Conservation (phyloP, 164 flowering plant genomes). For the Magnolia kwangsiensis region DNA sequence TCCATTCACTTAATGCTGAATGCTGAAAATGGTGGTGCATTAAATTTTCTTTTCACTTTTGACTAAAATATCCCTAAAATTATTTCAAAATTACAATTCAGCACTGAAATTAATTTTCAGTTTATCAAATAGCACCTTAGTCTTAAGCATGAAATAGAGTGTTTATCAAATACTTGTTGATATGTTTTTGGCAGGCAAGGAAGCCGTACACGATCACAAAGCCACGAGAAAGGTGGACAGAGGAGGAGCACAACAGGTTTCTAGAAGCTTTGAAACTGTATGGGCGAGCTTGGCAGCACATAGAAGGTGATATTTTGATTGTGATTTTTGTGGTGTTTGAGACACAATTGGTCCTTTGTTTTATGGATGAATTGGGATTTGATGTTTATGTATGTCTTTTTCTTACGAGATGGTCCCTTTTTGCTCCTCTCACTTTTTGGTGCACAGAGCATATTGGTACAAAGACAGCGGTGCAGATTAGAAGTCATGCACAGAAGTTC, state of each 20-base stretch:
- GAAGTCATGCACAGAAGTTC: slow-evolving; percentile 99
- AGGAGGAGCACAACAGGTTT: slow-evolving; percentile 91
- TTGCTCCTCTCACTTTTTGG: slow-evolving; percentile 15
- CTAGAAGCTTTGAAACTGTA: slow-evolving; percentile 87
- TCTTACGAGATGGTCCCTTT: neutral
- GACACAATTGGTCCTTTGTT: slow-evolving; percentile 7
- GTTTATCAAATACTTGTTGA: neutral
- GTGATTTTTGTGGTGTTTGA: neutral
- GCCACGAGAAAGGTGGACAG: slow-evolving; percentile 96
- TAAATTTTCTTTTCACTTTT: too few relatives aligned
- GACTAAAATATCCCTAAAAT: too few relatives aligned
- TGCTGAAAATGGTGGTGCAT: too few relatives aligned
- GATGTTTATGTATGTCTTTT: too few relatives aligned
- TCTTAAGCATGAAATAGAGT: too few relatives aligned
- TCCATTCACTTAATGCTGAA: too few relatives aligned
- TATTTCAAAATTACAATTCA: too few relatives aligned
- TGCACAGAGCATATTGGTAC: slow-evolving; percentile 91
- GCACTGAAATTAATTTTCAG: too few relatives aligned
- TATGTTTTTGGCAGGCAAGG: slow-evolving; percentile 50
- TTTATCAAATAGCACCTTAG: too few relatives aligned
- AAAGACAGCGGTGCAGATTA: slow-evolving; percentile 96
- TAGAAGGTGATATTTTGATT: slow-evolving; percentile 59
- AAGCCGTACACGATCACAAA: slow-evolving; percentile 93
- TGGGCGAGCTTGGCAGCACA: slow-evolving; percentile 98
- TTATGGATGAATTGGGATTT: neutral